Conservation (phyloP, 164 flowering plant genomes). For the Piper betle region DNA sequence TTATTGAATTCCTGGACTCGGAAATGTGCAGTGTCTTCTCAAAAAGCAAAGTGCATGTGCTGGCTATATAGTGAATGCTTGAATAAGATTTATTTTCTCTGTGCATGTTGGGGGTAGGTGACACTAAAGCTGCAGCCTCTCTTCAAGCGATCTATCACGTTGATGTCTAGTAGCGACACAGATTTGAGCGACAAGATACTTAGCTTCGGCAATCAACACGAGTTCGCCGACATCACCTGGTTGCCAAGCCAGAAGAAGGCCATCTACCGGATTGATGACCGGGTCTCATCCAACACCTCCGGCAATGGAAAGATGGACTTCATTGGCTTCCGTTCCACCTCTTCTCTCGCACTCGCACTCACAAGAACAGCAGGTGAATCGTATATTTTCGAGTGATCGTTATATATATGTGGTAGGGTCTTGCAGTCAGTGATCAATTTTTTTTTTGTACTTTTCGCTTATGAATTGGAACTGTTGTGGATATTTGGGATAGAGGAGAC, state of each 20-base stretch:
- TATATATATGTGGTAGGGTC: too few species aligned
- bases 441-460: neutral
- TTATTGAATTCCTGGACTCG: too few species aligned
- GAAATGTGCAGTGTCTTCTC: too few species aligned
- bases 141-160: slow-evolving; percentile 52
- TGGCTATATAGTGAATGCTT: neutral
- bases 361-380: slow-evolving; percentile 31
- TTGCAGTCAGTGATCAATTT: too few species aligned
- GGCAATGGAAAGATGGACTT: slow-evolving; percentile 38
- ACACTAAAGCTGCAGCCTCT: slow-evolving; percentile 46
- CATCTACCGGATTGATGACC: slow-evolving; percentile 42
- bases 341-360: slow-evolving; percentile 16
- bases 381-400: too few species aligned
- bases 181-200: slow-evolving; percentile 36
- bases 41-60: too few species aligned
- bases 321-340: slow-evolving; percentile 36
- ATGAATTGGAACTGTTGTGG: too few species aligned
- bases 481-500: slow-evolving; percentile 31
- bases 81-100: neutral
- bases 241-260: slow-evolving; percentile 36
- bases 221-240: slow-evolving; percentile 32
- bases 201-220: slow-evolving; percentile 42
- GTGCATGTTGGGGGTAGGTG: slow-evolving; percentile 20
- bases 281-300: slow-evolving; percentile 23
- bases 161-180: slow-evolving; percentile 20